A percentile compares a stretch with the other conserved stretches of the same genome.
Conservation (phyloP, 2,329 filamentous ascomycete genomes). For the Byssothecium circinans region DNA sequence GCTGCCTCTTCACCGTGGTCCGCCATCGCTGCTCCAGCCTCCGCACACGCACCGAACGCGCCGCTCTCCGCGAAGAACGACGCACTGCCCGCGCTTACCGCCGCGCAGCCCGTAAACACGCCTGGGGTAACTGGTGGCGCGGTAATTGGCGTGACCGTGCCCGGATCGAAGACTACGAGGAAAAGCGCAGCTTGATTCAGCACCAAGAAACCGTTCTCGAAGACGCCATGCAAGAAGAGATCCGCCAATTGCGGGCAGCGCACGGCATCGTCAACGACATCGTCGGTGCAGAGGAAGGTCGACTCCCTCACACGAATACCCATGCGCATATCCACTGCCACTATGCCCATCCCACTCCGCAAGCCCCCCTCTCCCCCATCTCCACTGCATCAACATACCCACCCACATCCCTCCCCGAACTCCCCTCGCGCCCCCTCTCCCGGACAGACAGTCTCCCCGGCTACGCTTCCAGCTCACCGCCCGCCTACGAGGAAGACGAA, state of each 20-base stretch:
- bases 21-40: conserved; percentile 53
- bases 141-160: conserved; percentile 37
- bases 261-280: conserved; percentile 57
- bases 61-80: conserved; percentile 58
- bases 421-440: conserved; percentile 39
- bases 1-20: conserved; percentile 49
- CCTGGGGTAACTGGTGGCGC: conserved; percentile 55
- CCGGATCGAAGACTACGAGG: conserved; percentile 51
- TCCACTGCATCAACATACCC: conserved; percentile 37
- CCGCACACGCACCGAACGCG: conserved; percentile 55
- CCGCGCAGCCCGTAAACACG: conserved; percentile 55
- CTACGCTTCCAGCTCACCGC: conserved; percentile 45
- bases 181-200: conserved; percentile 54
- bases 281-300: conserved; percentile 46
- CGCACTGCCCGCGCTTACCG: conserved; percentile 55
- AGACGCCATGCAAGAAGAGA: conserved; percentile 48
- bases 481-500: conserved; percentile 47
- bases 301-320: conserved; percentile 7
- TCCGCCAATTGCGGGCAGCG: conserved; percentile 54
- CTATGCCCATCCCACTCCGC: conserved; percentile 12
- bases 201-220: conserved; percentile 52
- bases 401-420: conserved; percentile 30
- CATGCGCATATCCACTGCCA: conserved; percentile 22
- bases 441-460: conserved; percentile 48
- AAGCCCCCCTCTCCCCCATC: conserved; percentile 26